phyloP scores from a whole-genome alignment of 192 early-diverging fungal genomes.

The Linnemannia schmuckeri region DNA sequence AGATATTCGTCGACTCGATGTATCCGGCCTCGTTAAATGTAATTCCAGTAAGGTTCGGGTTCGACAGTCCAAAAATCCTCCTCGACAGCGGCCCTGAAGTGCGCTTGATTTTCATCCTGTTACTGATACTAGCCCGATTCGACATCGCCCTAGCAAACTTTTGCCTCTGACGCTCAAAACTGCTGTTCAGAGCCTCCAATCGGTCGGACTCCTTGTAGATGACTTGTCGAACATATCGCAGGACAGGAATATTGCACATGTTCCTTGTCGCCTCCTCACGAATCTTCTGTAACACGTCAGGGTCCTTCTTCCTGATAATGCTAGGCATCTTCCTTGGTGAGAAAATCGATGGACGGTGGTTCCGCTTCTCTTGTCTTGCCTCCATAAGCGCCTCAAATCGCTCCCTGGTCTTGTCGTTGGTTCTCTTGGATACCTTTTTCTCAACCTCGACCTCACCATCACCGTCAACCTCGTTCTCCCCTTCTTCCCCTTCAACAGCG shows the following conservation, averaged over 20 bases:
- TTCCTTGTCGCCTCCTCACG: constrained; percentile 29
- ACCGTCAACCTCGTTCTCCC: constrained; percentile 6
- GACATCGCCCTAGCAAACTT: constrained; percentile 13
- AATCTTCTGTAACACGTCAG: constrained; percentile 4
- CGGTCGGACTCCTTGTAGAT: constrained; percentile 30
- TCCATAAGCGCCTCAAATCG: constrained; percentile 31
- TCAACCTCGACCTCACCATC: constrained; percentile 19
- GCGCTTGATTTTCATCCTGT: constrained; percentile 17
- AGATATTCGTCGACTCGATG: constrained; percentile 21
- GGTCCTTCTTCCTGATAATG: constrained; percentile 5
- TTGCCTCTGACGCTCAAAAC: constrained; percentile 13
- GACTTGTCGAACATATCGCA: constrained; percentile 33
- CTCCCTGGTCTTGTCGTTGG: constrained; percentile 35
- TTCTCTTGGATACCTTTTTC: not conserved
- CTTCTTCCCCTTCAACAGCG: not conserved
- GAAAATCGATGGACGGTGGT: not conserved
- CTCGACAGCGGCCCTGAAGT: constrained; percentile 5
- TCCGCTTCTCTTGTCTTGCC: constrained; percentile 15
- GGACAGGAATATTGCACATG: constrained; percentile 32
- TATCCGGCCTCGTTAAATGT: constrained; percentile 50
- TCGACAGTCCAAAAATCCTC: constrained; percentile 16
- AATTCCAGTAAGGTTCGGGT: constrained; percentile 2
- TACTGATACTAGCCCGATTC: not conserved
- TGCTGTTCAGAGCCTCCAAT: constrained; percentile 17
- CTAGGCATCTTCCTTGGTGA: not conserved